A percentile compares a stretch with the other conserved stretches of the same genome.
Conservation (phyloP, 176 grass and related monocot species). For the Juncus inflexus region DNA sequence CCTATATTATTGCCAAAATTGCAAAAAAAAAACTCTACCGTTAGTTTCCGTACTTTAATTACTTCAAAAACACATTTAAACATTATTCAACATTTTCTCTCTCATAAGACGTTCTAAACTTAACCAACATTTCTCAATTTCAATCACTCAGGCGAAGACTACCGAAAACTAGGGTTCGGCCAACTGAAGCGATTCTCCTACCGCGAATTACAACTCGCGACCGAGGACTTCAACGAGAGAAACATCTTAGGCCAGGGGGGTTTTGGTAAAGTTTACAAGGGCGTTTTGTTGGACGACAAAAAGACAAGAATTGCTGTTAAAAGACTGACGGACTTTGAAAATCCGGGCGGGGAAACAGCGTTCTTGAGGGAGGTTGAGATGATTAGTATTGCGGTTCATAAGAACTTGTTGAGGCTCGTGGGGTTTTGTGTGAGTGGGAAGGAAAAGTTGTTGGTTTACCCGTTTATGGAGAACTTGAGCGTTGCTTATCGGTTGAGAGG, state of each 20-base stretch:
- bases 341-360: conserved; percentile 47
- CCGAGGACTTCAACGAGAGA: conserved; percentile 55
- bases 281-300: conserved; percentile 54
- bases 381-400: conserved; percentile 90
- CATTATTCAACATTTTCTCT: neutral
- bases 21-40: too few relatives aligned
- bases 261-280: conserved; percentile 89
- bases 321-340: conserved; percentile 39
- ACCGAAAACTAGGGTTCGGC: conserved; percentile 62
- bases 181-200: conserved; percentile 81
- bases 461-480: conserved; percentile 89
- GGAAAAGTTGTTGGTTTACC: conserved; percentile 84
- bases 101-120: neutral
- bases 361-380: conserved; percentile 85
- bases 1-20: too few relatives aligned
- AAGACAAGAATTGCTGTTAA: conserved; percentile 62
- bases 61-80: neutral
- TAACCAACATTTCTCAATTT: conserved; percentile 5
- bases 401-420: conserved; percentile 79
- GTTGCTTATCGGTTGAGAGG: conserved; percentile 81
- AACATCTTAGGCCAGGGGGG: conserved; percentile 84
- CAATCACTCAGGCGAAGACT: conserved; percentile 51
- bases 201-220: conserved; percentile 76
- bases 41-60: neutral
- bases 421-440: conserved; percentile 70